Conservation (phyloP, 352 stramenopile genomes). For the Phytophthora pluvialis region DNA sequence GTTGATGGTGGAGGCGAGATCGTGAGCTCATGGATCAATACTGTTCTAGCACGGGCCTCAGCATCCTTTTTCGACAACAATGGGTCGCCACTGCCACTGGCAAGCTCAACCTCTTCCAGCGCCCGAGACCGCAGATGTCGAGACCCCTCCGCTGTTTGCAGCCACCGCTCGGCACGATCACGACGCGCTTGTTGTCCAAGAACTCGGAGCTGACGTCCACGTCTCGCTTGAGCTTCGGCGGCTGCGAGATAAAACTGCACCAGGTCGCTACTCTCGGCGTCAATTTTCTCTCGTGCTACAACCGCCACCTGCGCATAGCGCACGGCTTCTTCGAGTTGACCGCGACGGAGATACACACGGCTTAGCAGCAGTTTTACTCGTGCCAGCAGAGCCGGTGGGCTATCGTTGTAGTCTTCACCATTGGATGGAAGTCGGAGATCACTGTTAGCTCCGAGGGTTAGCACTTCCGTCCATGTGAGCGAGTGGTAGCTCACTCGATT, state of each 20-base stretch:
- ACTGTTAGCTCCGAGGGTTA: slow-evolving; percentile 20
- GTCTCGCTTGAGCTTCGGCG: slow-evolving; percentile 57
- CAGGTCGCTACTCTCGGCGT: slow-evolving; percentile 35
- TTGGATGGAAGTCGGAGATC: slow-evolving; percentile 25
- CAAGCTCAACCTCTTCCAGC: slow-evolving; percentile 39
- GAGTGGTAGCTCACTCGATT: slow-evolving; percentile 36
- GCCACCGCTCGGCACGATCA: slow-evolving; percentile 54
- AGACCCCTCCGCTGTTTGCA: slow-evolving; percentile 56
- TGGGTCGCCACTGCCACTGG: slow-evolving; percentile 25
- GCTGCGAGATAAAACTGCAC: slow-evolving; percentile 65
- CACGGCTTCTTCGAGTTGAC: slow-evolving; percentile 64
- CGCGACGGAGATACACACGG: slow-evolving; percentile 57
- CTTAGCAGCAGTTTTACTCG: slow-evolving; percentile 59
- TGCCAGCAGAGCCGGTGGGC: slow-evolving; percentile 36
- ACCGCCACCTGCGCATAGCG: slow-evolving; percentile 56
- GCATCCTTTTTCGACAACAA: slow-evolving; percentile 62
- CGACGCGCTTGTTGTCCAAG: slow-evolving; percentile 55
- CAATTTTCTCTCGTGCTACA: slow-evolving; percentile 45
- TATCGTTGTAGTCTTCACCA: slow-evolving; percentile 24
- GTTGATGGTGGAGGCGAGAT: slow-evolving; percentile 24
- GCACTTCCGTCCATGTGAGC: slow-evolving; percentile 32
- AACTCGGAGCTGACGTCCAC: slow-evolving; percentile 56
- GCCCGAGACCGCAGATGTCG: slow-evolving; percentile 48
- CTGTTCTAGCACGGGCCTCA: slow-evolving; percentile 43
- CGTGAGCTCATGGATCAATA: slow-evolving; percentile 51